These are phyloP conservation scores for Parastagonospora avenae DNA, from an alignment of 2,329 filamentous ascomycete species.

Conservation along the genomic window DNA sequence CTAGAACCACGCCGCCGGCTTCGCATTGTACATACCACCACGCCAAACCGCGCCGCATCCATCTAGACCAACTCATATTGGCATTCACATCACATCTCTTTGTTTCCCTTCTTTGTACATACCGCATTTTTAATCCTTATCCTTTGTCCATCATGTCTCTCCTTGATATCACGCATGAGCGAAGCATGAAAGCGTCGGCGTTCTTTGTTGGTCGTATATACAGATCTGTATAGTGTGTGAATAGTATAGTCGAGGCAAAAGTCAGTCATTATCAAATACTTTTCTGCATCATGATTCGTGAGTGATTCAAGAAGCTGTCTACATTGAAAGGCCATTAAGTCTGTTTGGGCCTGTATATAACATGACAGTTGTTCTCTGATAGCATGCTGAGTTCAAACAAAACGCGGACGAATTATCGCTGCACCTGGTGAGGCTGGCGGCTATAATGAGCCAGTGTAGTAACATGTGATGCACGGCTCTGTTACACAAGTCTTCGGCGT, in stretches of 20 bases:
- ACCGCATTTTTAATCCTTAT: constrained; percentile 24
- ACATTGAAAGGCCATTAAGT: too few relatives aligned
- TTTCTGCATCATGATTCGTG: not conserved
- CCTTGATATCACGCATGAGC: constrained; percentile 18
- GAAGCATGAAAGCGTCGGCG: constrained; percentile 7
- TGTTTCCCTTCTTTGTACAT: constrained; percentile 31
- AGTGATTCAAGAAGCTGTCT: too few relatives aligned
- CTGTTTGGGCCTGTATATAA: too few relatives aligned
- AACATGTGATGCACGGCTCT: too few relatives aligned
- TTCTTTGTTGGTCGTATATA: not conserved
- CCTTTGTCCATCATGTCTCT: constrained; percentile 25
- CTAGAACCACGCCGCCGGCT: not conserved
- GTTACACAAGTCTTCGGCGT: too few relatives aligned
- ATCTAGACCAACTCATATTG: not conserved
- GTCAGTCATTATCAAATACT: not conserved
- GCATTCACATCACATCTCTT: not conserved
- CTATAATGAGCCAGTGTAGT: too few relatives aligned
- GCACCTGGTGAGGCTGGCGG: too few relatives aligned
- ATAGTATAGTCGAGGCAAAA: not conserved
- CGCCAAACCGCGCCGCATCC: not conserved
- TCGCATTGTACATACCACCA: not conserved
- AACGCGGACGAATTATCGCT: too few relatives aligned
- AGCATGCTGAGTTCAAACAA: too few relatives aligned
- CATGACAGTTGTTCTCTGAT: too few relatives aligned
- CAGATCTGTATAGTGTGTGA: not conserved